Base-by-base conservation (phyloP, 768 basidiomycete genomes). In the Serendipita indica region DNA sequence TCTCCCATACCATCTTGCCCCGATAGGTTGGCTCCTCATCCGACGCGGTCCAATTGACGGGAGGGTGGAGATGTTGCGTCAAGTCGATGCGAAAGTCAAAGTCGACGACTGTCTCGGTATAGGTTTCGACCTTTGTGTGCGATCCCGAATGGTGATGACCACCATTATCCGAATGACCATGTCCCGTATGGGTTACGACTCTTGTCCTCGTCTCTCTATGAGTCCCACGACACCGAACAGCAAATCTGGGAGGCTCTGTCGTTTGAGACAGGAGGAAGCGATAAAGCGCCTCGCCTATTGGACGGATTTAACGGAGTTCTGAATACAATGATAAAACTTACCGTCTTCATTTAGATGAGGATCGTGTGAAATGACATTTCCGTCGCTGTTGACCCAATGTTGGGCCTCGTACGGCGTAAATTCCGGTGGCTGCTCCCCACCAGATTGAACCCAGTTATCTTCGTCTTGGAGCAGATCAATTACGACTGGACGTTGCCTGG, bases 31-130 rank as follows among this genome's bases (percentile, higher is more conserved):
- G 82, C 57, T 80, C 77, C 1, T 74, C 67, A 66, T 89, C 86
- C 3, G 75, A 75, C 0, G 81, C 72, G 14, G 78, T 78, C 79
- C 81, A 87, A 56, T 82, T 79, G 1, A 71, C 67, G 3, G 73
- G 71, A 6, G 41, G 18, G 30, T 75, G 64, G 58, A 78, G 67
- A 57, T 73, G 67, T 16, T 72, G 73, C 16, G 72, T 67, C 2
- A 82, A 65, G 63, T 82, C 78, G 65, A 87, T 78, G 62, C 67
- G 72, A 66, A 87, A 87, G 64, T 83, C 77, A 63, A 87, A 87
- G 65, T 87, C 85, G 20, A 75, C 73, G 39, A 86, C 71, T 0
- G 70, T 78, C 61, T 81, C 80, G 5, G 74, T 76, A 65, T 83
- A 77, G n/a, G 68, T 65, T 61, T 86, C 83, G 6, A 70, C 74